Evolutionary conservation across 179 eudicot genomes (phyloP), one percentile per base, ranked within the genome.

Genomic region (Carnegiea gigantea): DNA sequence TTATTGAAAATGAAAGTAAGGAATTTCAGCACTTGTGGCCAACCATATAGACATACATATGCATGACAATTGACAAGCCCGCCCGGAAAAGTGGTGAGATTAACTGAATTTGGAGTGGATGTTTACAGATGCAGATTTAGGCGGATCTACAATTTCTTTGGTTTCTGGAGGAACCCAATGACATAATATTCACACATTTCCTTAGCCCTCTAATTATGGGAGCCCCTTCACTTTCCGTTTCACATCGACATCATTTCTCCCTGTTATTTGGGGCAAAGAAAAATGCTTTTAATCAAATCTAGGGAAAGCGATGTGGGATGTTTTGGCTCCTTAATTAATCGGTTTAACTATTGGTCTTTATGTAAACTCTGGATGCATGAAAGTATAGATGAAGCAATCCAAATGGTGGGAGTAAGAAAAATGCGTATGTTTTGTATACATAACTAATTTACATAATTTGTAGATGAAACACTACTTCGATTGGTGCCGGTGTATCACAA

Each of bases 61-160:
- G 30, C 30, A 28, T 28, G 30, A 28, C 30, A 28, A 28, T 28
- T 28, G 11, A 6, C 7, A 21, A 38, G 43, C 5, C 43, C 2
- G 26, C 38, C 71, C 38, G 1, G 9, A 28, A 67, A 67, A 24
- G 38, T 67, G 71, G 71, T 28, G 26, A 73, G 77, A 73, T 73
- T 73, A 73, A 46, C 59, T 73, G 77, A 44, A 73, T 73, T 73
- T 67, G 36, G 0, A 46, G 30, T 73, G 9, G 28, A 73, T 73
- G 28, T 44, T 73, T 44, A 38, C 26, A 28, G 71, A 67, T 36
- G 18, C 26, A 62, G 30, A 15, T 21, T 26, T 67, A 26, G 68
- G 68, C 5, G 6, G 30, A 21, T 20, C 43, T 28, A 7, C 76
- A 40, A 38, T 40, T 73, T 73, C 2, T 44, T 73, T 67, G 38